Conservation (phyloP, 306 rosid genomes). For the Ochetophila trinervis region DNA sequence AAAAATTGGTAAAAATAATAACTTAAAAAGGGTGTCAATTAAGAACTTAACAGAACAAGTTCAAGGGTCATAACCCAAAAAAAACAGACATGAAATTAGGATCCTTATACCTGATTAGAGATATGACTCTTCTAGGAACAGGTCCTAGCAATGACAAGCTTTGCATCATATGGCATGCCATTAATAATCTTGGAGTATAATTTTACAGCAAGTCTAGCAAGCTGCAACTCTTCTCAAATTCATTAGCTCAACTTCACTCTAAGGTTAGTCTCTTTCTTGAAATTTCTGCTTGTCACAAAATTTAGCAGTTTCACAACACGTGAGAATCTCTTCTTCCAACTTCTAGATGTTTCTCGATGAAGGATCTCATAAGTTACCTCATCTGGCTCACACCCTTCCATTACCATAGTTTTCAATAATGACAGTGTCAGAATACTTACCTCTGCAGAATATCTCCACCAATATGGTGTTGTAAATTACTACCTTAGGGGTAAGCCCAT, state of each 20-base stretch:
- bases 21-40: too few relatives aligned
- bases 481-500: slow-evolving; percentile 29
- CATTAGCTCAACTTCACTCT: slow-evolving; percentile 4
- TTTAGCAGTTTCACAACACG: slow-evolving; percentile 14
- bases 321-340: slow-evolving; percentile 22
- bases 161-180: background rate
- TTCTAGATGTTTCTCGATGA: slow-evolving; percentile 7
- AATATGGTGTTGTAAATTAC: slow-evolving; percentile 30
- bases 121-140: slow-evolving; percentile 5
- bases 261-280: slow-evolving; percentile 1
- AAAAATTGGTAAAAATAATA: too few relatives aligned
- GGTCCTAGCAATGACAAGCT: background rate
- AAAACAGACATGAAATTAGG: background rate
- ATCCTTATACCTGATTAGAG: slow-evolving; percentile 2
- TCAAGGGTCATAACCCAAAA: background rate
- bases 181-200: background rate
- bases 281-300: slow-evolving; percentile 4
- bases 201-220: too few relatives aligned
- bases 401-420: slow-evolving; percentile 25
- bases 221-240: background rate
- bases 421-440: slow-evolving; percentile 15
- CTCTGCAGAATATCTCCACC: slow-evolving; percentile 22
- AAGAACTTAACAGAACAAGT: background rate
- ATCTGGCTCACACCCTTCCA: slow-evolving; percentile 30
- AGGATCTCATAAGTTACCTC: slow-evolving; percentile 24